phyloP scores from a whole-genome alignment of 768 basidiomycete genomes.

The Paxillus ammoniavirescens region DNA sequence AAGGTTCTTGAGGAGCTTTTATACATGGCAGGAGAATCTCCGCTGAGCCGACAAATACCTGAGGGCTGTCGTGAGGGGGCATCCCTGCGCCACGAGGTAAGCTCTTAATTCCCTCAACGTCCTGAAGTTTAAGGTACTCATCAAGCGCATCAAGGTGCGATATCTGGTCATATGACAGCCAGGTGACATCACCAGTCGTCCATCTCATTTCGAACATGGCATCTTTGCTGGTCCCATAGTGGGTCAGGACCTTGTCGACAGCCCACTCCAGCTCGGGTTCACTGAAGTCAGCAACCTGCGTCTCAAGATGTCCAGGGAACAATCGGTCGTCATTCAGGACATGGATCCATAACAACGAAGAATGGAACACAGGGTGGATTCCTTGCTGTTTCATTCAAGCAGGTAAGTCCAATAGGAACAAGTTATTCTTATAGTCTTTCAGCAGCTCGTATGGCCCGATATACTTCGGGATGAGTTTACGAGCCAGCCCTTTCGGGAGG shows the following conservation, averaged over 20 bases:
- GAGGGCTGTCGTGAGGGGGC: too few relatives aligned
- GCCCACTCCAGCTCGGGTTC: constrained; percentile 13
- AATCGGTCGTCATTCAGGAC: constrained; percentile 25
- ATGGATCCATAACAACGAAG: constrained; percentile 24
- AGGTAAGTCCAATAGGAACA: constrained; percentile 28
- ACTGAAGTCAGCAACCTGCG: constrained; percentile 15
- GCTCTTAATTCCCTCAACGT: too few relatives aligned
- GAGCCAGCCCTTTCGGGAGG: constrained; percentile 25
- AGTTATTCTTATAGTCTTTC: constrained; percentile 10
- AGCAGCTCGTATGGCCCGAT: constrained; percentile 33
- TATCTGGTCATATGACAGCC: constrained; percentile 27
- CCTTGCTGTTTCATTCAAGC: constrained; percentile 18
- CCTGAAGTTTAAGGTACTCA: too few relatives aligned
- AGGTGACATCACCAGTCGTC: constrained; percentile 34
- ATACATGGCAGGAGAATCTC: too few relatives aligned
- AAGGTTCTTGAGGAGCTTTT: too few relatives aligned
- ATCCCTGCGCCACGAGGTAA: too few relatives aligned
- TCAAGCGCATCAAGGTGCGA: too few relatives aligned
- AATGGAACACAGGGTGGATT: constrained; percentile 34
- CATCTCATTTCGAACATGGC: constrained; percentile 34
- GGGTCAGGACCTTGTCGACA: constrained; percentile 20
- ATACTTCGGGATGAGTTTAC: constrained; percentile 36
- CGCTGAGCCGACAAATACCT: too few relatives aligned
- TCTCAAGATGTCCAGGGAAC: constrained; percentile 20
- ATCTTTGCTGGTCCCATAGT: constrained; percentile 20